phyloP scores from a whole-genome alignment of 2,329 filamentous ascomycete species.

The Fusarium goolgardi region DNA sequence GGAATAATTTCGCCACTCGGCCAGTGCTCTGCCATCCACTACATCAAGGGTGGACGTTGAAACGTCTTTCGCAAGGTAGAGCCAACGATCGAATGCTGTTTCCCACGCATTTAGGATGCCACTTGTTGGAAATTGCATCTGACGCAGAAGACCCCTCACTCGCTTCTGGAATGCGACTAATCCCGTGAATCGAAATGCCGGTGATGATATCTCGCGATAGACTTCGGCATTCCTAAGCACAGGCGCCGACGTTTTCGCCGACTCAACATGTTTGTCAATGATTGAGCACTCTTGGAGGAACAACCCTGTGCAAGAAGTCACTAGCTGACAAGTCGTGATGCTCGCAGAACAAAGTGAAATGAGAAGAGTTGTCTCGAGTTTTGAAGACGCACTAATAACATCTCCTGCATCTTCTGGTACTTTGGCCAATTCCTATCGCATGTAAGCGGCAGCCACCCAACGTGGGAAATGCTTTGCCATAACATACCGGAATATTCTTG shows the following conservation, averaged over 20 bases:
- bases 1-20: slow-evolving; percentile 76
- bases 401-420: slow-evolving; percentile 67
- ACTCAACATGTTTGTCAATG: slow-evolving; percentile 63
- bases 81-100: slow-evolving; percentile 72
- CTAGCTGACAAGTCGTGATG: slow-evolving; percentile 72
- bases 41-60: slow-evolving; percentile 63
- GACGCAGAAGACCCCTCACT: slow-evolving; percentile 67
- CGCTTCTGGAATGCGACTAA: slow-evolving; percentile 77
- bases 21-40: slow-evolving; percentile 66
- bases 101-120: slow-evolving; percentile 78
- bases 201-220: slow-evolving; percentile 71
- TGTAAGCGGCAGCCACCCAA: slow-evolving; percentile 22
- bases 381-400: slow-evolving; percentile 63
- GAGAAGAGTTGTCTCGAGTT: slow-evolving; percentile 71
- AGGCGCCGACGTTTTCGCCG: slow-evolving; percentile 62
- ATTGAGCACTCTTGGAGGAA: slow-evolving; percentile 71
- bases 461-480: neutral
- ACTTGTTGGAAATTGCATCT: slow-evolving; percentile 70
- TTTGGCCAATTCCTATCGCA: slow-evolving; percentile 64
- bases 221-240: slow-evolving; percentile 70
- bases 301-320: slow-evolving; percentile 70
- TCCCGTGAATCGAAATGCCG: slow-evolving; percentile 73
- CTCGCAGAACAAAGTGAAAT: slow-evolving; percentile 73
- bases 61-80: slow-evolving; percentile 71
- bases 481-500: slow-evolving; percentile 60